Base-by-base conservation (phyloP, 1,284 basidiomycete species). In the Gomphus sp. region DNA sequence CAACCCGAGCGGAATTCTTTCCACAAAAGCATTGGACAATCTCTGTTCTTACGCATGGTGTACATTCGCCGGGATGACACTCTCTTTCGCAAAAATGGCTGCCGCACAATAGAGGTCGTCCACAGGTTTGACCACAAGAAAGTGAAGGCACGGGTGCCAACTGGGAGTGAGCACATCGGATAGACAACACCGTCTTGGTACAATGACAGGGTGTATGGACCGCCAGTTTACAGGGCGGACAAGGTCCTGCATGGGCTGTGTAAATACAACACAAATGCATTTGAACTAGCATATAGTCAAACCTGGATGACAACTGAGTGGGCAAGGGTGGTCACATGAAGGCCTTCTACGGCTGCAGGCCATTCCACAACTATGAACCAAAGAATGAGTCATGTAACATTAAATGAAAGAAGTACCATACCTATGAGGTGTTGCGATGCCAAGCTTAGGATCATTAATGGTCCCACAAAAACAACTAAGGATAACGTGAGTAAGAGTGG, bases 401-500 rank as follows among this genome's bases (percentile, higher is more conserved):
- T 14, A 28, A 34, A 43, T 6, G 1, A 28, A 55, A 52, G n/a
- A 43, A 52, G 34, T 10, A 33, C 11, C 22, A 58, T 25, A 56
- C 12, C 72, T 92, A 69, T 97, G 93, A 0, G 93, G 93, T 0
- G 87, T 91, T 0, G 83, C 78, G 0, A 88, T 75, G 7, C 82
- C 80, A 0, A 82, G 82, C 55, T 83, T 81, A 0, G 90, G 90
- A 63, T 90, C 83, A n/a, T 80, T 75, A 2, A 79, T 77, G 0
- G 87, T 79, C 22, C 84, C 82, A 67, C 93, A 97, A 73, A 93
- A 95, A 69, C 92, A 96, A 73, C 87, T 89, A 61, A 66, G 66
- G 50, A 53, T 12, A 34, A 62, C 25, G 33, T 25, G 43, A 44
- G 36, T 43, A 55, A 44, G 10, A 28, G 22, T 31, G 25, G n/a